Evolutionary conservation across 345 rosid species (phyloP).

Genomic region (Syzygium grande): DNA sequence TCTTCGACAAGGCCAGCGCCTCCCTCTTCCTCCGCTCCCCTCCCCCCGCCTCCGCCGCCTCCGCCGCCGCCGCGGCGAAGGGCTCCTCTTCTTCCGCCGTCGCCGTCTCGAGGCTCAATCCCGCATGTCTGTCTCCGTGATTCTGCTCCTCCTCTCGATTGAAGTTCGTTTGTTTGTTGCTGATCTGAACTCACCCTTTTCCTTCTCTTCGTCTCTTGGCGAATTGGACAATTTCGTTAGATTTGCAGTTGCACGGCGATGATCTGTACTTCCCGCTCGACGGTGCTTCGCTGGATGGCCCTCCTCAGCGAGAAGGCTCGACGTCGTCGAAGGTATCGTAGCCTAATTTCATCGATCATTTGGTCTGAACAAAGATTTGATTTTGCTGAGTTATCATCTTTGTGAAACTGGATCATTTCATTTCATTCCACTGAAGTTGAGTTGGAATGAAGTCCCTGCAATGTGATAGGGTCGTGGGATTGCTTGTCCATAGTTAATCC

Average conservation of each 20-base stretch:
- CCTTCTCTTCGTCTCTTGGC: not conserved
- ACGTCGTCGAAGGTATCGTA: slow-evolving; percentile 35
- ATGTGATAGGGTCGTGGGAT: not conserved
- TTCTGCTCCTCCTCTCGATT: not conserved
- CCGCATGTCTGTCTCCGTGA: slow-evolving; percentile 36
- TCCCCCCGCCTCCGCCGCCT: not conserved
- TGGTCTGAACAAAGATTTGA: not conserved
- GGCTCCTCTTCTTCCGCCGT: slow-evolving; percentile 11
- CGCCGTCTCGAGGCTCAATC: slow-evolving; percentile 61
- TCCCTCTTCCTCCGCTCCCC: slow-evolving; percentile 58
- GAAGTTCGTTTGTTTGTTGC: not conserved
- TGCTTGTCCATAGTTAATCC: not conserved
- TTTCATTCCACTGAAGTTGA: not conserved
- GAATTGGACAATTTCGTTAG: slow-evolving; percentile 11
- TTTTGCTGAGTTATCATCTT: not conserved
- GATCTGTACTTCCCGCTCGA: slow-evolving; percentile 78
- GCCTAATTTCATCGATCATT: not conserved
- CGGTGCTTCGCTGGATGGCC: slow-evolving; percentile 28
- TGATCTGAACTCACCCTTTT: not conserved
- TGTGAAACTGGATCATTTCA: not conserved
- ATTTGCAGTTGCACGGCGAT: slow-evolving; percentile 81
- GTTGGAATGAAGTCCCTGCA: not conserved
- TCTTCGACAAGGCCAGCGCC: slow-evolving; percentile 71
- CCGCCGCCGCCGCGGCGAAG: not conserved
- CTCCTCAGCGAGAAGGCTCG: slow-evolving; percentile 38